phyloP scores from a whole-genome alignment of 768 basidiomycete species.

The Tulasnella sp. region DNA sequence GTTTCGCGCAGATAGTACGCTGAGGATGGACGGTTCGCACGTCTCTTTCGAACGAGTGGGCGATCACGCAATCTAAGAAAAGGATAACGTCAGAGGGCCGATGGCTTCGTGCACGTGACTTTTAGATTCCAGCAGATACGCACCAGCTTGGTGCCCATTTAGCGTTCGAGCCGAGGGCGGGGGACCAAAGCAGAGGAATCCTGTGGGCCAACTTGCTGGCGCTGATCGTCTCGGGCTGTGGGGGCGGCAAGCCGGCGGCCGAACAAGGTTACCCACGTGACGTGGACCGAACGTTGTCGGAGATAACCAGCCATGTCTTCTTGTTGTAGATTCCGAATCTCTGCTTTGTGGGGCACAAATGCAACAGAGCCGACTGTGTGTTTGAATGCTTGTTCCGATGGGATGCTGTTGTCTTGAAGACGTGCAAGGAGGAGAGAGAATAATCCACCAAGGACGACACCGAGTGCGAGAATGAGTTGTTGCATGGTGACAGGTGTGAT shows the following conservation, averaged over 20 bases:
- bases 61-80: too few relatives aligned
- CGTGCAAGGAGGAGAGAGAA: neutral
- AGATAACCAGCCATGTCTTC: neutral
- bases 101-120: neutral
- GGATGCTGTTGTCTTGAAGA: neutral
- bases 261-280: too few relatives aligned
- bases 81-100: neutral
- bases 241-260: neutral
- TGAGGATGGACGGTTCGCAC: too few relatives aligned
- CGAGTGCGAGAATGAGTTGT: neutral
- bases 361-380: neutral
- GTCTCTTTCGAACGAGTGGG: too few relatives aligned
- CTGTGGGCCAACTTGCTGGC: neutral
- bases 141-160: neutral
- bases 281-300: too few relatives aligned
- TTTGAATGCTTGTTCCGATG: neutral
- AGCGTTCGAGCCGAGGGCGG: neutral
- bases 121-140: too few relatives aligned
- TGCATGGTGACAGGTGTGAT: neutral
- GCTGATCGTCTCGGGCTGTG: neutral
- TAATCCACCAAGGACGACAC: neutral
- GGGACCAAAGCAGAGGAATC: neutral
- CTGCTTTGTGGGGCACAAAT: neutral
- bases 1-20: neutral
- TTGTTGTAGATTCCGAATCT: neutral